These are phyloP conservation scores for Pinus albicaulis DNA, from an alignment of 75 land plant genomes.

Conservation along the genomic window DNA sequence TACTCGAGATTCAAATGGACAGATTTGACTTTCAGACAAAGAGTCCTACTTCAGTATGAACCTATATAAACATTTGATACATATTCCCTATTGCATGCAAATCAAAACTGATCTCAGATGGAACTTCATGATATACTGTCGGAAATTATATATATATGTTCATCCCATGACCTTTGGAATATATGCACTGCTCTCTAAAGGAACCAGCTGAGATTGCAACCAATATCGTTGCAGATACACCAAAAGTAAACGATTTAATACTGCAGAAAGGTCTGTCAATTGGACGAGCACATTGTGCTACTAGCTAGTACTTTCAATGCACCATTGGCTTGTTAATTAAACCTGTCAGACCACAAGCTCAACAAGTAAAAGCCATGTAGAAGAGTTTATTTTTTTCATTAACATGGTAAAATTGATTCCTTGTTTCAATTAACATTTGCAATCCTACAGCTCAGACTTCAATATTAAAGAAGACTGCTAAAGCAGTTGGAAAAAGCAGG, in stretches of 20 bases:
- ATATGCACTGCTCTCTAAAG: not conserved
- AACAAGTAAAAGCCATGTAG: not conserved
- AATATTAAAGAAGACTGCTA: not conserved
- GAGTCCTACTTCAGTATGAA: not conserved
- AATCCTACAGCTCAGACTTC: not conserved
- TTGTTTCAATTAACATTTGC: not conserved
- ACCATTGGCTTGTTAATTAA: not conserved
- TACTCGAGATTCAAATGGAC: not conserved
- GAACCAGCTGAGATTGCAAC: not conserved
- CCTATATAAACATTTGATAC: not conserved
- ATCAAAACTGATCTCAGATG: not conserved
- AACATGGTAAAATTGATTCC: not conserved
- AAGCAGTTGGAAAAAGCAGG: not conserved
- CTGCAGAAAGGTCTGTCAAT: not conserved
- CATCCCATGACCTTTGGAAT: not conserved
- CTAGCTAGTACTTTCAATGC: too few species aligned
- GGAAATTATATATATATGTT: not conserved
- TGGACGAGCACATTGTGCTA: not conserved
- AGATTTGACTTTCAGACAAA: not conserved
- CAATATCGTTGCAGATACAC: not conserved
- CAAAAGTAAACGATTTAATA: not conserved
- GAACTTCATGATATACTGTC: not conserved
- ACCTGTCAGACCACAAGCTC: slow-evolving; percentile 2
- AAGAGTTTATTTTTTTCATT: not conserved
- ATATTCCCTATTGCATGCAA: not conserved